Evolutionary conservation across 768 basidiomycete genomes (phyloP).

Genomic region (Gautieria morchelliformis): DNA sequence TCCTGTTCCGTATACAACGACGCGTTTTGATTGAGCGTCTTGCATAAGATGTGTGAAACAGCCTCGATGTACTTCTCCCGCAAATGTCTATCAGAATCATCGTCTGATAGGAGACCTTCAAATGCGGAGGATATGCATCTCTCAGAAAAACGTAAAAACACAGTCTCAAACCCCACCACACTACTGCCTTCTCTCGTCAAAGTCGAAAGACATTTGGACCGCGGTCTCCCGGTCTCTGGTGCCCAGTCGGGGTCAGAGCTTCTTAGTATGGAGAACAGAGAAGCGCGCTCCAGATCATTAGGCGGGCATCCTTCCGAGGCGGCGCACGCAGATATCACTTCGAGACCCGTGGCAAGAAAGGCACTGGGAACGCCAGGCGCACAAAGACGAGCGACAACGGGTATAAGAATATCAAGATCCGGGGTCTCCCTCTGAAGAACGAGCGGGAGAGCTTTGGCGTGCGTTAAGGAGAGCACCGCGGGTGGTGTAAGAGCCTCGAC

Average conservation of each 20-base stretch:
- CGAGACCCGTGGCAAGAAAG: slow-evolving; percentile 60
- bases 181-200: slow-evolving; percentile 53
- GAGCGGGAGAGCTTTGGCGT: slow-evolving; percentile 52
- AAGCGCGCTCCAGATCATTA: slow-evolving; percentile 37
- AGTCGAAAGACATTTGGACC: slow-evolving; percentile 57
- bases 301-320: slow-evolving; percentile 43
- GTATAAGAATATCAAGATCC: slow-evolving; percentile 43
- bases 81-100: slow-evolving; percentile 27
- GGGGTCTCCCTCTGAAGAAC: slow-evolving; percentile 43
- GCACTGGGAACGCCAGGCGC: slow-evolving; percentile 39
- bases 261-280: slow-evolving; percentile 57
- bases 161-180: slow-evolving; percentile 53
- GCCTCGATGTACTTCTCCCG: slow-evolving; percentile 55
- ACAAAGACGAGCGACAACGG: slow-evolving; percentile 55
- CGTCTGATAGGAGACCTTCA: slow-evolving; percentile 30
- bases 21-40: slow-evolving; percentile 41
- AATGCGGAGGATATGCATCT: slow-evolving; percentile 63
- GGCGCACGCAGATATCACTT: slow-evolving; percentile 58
- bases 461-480: slow-evolving; percentile 53
- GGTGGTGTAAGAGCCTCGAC: slow-evolving; percentile 38
- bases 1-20: slow-evolving; percentile 54
- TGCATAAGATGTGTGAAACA: slow-evolving; percentile 48
- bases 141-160: slow-evolving; percentile 45
- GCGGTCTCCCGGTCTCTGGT: slow-evolving; percentile 60
- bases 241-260: slow-evolving; percentile 41